Conservation (phyloP, 495 filamentous ascomycete species). For the Hypomontagnella submonticulosa region DNA sequence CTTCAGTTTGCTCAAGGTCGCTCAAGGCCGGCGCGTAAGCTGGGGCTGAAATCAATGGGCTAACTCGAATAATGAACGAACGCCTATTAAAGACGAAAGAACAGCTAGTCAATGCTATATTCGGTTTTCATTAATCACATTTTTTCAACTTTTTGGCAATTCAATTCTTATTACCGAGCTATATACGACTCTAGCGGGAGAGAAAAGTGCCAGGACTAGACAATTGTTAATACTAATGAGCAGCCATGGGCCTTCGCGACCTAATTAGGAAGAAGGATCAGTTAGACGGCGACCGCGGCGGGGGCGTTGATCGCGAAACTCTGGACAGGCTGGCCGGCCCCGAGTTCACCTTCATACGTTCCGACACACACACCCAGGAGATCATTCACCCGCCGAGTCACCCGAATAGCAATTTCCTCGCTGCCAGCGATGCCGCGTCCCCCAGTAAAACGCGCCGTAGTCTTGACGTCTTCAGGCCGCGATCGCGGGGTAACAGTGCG, state of each 20-base stretch:
- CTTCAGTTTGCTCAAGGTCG: constrained; percentile 3
- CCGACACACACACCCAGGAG: constrained; percentile 83
- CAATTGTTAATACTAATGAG: constrained; percentile 1
- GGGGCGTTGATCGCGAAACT: constrained; percentile 46
- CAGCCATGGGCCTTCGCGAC: constrained; percentile 76
- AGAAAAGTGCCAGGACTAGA: not conserved
- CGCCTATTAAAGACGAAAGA: constrained; percentile 37
- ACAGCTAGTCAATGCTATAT: constrained; percentile 2
- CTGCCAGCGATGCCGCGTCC: constrained; percentile 46
- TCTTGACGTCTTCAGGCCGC: constrained; percentile 49
- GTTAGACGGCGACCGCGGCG: constrained; percentile 56
- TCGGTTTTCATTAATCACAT: not conserved
- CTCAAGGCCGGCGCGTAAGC: constrained; percentile 35
- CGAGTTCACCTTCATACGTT: constrained; percentile 84
- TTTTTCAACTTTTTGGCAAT: too few species aligned
- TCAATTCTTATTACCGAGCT: not conserved
- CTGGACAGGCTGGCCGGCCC: constrained; percentile 59
- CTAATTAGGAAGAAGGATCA: constrained; percentile 77
- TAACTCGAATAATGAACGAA: constrained; percentile 36
- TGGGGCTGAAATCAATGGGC: constrained; percentile 31
- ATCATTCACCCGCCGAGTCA: constrained; percentile 72
- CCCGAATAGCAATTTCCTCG: constrained; percentile 51
- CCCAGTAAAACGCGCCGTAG: constrained; percentile 44
- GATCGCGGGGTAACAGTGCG: constrained; percentile 62
- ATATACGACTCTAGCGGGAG: not conserved